A percentile compares a stretch with the other conserved stretches of the same genome.
Conservation (phyloP, 2,329 filamentous ascomycete species). For the Fusarium sp. region DNA sequence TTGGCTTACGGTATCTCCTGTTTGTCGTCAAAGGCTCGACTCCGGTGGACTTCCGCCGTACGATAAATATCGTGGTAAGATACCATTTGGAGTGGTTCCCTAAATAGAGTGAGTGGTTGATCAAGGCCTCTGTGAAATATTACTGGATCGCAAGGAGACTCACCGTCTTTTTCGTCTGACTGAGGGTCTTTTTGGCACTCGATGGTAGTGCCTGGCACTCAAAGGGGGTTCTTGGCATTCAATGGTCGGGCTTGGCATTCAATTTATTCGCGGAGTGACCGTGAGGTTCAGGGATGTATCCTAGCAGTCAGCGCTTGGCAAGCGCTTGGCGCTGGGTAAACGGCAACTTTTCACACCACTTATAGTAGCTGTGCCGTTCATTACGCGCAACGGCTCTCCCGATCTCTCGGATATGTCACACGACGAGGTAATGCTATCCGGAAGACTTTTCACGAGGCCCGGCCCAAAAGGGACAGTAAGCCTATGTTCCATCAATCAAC, state of each 20-base stretch:
- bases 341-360: neutral
- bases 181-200: neutral
- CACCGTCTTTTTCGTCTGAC: neutral
- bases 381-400: neutral
- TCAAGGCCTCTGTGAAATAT: conserved; percentile 8
- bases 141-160: neutral
- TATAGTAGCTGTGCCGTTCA: neutral
- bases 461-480: conserved; percentile 4
- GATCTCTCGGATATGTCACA: neutral
- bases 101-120: conserved; percentile 12
- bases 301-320: too few species aligned
- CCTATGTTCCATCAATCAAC: neutral
- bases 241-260: neutral
- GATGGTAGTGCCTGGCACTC: neutral
- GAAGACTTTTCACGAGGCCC: neutral
- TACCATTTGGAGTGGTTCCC: conserved; percentile 12
- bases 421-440: neutral
- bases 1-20: neutral
- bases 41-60: neutral
- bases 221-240: neutral
- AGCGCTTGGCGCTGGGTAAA: neutral
- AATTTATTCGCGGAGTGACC: neutral
- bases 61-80: neutral
- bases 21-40: neutral
- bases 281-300: neutral